Conservation (phyloP, 2,329 filamentous ascomycete species). For the Trichoderma gracile region DNA sequence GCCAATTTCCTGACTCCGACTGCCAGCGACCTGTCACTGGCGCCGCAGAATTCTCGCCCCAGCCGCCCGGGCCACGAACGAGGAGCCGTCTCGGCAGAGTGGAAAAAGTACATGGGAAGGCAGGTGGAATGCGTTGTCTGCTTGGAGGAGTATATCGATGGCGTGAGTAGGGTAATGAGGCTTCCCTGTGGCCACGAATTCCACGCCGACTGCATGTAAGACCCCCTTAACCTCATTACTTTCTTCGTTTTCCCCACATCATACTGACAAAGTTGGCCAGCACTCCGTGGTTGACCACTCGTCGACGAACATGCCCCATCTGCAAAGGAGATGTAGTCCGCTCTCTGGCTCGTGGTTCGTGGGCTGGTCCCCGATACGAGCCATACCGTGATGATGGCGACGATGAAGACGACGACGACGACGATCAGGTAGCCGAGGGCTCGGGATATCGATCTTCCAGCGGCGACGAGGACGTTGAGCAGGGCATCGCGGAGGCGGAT, state of each 20-base stretch:
- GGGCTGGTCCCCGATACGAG: constrained; percentile 55
- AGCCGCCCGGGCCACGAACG: constrained; percentile 50
- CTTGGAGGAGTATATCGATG: constrained; percentile 92
- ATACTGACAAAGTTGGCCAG: constrained; percentile 46
- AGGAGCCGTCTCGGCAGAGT: constrained; percentile 50
- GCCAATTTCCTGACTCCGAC: constrained; percentile 49
- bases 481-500: constrained; percentile 39
- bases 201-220: constrained; percentile 97
- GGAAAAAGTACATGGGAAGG: constrained; percentile 66
- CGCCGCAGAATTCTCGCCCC: constrained; percentile 37
- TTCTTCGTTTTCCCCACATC: constrained; percentile 29
- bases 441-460: constrained; percentile 37
- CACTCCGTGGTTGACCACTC: constrained; percentile 94
- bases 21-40: constrained; percentile 44
- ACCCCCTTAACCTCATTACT: constrained; percentile 35
- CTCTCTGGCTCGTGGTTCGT: constrained; percentile 58
- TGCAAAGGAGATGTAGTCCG: constrained; percentile 96
- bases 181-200: constrained; percentile 97
- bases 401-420: constrained; percentile 40
- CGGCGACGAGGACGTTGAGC: constrained; percentile 46
- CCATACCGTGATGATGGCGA: constrained; percentile 56
- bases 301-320: constrained; percentile 94
- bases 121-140: constrained; percentile 94
- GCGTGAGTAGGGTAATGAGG: constrained; percentile 93
- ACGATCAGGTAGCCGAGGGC: constrained; percentile 43